Base-by-base conservation (phyloP, 805 yeast species). In the Priceomyces medius region DNA sequence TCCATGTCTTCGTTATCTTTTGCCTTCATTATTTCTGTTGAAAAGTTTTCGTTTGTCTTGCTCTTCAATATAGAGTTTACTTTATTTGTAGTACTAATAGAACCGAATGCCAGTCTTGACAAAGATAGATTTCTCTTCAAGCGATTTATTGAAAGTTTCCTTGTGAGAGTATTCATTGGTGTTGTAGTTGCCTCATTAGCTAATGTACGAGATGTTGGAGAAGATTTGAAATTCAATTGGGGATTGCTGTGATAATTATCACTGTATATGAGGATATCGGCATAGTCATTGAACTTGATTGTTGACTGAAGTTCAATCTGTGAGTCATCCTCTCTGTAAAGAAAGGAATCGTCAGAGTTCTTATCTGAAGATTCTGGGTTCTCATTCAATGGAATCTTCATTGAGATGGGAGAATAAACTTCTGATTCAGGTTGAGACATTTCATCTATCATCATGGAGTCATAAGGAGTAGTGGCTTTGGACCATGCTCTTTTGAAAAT, bases 41-140 rank as follows among this genome's bases (percentile, higher is more conserved):
- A 54, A 34, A 41, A 59, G 36, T 63, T 63, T 7, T 33, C 27
- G 29, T 63, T 63, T 3, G 45, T 37, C 41, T 51, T 55, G 34
- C 48, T 58, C 40, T 59, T 61, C 23, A 63, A 45, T 16, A 63
- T 63, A 7, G 68, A 58, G 13, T 36, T 35, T 5, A 39, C 37
- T 13, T 28, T 36, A 12, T n/a, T n/a, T 10, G 33, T 14, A 12
- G 29, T 12, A 26, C 10, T 12, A 4, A 26, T 26, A 26, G 29
- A 10, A 5, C 29, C 29, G 5, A 26, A 26, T 12, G 14, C 24
- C 9, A 7, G 26, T 9, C 13, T 29, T 14, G 35, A 27, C 3
- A 16, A n/a, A 8, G 34, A 14, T 12, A 29, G 17, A 7, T 18
- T 37, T 6, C 34, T 13, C 12, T 31, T 31, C n/a, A 31, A 18